Base-by-base conservation (phyloP, 2,329 filamentous ascomycete species). In the Gliomastix tumulicola region DNA sequence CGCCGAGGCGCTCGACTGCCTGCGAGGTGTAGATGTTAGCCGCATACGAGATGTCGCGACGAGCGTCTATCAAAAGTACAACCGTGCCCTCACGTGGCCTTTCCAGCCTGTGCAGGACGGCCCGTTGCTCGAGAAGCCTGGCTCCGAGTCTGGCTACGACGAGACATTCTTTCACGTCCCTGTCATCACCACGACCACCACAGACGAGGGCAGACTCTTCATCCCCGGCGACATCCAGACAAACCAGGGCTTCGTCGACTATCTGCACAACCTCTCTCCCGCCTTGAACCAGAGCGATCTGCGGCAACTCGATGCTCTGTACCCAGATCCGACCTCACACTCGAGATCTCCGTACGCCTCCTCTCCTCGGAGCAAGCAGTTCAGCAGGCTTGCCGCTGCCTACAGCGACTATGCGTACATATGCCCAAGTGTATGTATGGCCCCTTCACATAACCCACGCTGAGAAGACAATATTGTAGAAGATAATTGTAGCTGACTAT, bases 31-130 rank as follows among this genome's bases (percentile, higher is more conserved):
- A 0, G 54, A 63, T 10, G 48, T 64, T 3, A 37, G 45, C 4
- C 50, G 54, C 2, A 63, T 71, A 25, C 39, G 51, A 8, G 44
- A 53, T 38, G 57, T 62, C 15, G 65, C 62, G 23, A 52, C 54
- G 1, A 54, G 56, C 16, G 37, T 68, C 4, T 68, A 59, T 38
- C 46, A 54, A 3, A 54, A 59, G 0, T 60, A 60, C 5, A 48
- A 61, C 5, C 55, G 57, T 13, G 56, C 56, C 25, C 49, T 65
- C 19, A 69, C 63, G 0, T 71, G 67, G 67, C 66, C 68, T 0
- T 71, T 66, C 49, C 68, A 71, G 35, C 68, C 68, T 2, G 60
- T 62, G 0, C 63, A 66, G 1, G 64, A 65, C 0, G 67, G 66
- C 0, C 62, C 62, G 0, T 39, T 70, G 1, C 52, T 71, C 4